Conservation (phyloP, 306 rosid species). For the Casuarina cunninghamiana region DNA sequence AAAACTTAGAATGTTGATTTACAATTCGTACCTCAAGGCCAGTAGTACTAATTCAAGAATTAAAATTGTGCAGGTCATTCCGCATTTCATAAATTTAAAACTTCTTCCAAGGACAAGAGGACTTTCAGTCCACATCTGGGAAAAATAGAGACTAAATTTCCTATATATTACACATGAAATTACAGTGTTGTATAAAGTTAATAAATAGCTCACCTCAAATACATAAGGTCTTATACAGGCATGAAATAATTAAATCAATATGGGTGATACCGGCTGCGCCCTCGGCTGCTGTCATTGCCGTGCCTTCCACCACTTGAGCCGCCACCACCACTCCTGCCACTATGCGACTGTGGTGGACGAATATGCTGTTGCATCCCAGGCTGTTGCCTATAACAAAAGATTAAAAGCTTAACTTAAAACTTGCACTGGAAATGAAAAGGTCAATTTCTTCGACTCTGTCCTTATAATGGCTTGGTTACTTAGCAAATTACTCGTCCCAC, state of each 20-base stretch:
- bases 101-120: neutral
- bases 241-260: slow-evolving; percentile 35
- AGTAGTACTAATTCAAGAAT: neutral
- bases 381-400: slow-evolving; percentile 50
- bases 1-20: neutral
- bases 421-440: neutral
- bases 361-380: slow-evolving; percentile 45
- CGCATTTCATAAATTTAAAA: neutral
- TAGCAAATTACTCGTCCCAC: neutral
- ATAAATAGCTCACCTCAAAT: neutral
- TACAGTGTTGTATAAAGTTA: neutral
- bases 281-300: slow-evolving; percentile 40
- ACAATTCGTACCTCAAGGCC: neutral
- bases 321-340: slow-evolving; percentile 47
- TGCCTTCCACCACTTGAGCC: slow-evolving; percentile 56
- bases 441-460: neutral
- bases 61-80: neutral
- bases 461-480: neutral
- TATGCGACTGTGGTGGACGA: slow-evolving; percentile 34
- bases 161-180: neutral
- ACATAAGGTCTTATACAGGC: neutral
- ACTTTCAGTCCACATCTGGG: neutral
- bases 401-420: slow-evolving; percentile 12
- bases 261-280: slow-evolving; percentile 57
- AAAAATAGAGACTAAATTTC: neutral